Evolutionary conservation across 495 filamentous ascomycete species (phyloP), one percentile per base, ranked within the genome.

Genomic region (Hypoxylon rickii): DNA sequence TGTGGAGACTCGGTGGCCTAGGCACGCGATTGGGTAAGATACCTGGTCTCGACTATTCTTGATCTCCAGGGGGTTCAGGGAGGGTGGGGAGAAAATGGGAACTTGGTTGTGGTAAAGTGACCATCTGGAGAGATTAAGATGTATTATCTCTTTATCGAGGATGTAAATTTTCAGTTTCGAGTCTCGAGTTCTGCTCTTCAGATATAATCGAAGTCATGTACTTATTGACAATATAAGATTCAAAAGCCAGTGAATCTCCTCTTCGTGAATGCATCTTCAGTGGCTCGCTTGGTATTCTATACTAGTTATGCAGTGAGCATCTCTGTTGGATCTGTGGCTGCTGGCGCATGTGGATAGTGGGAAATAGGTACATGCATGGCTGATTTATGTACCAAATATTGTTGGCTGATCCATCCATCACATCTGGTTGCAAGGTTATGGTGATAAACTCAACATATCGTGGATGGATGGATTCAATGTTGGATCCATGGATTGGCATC

Each of bases 11-110:
- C 1, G 22, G 22, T 13, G 10, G 21, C 29, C 21, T 29, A 6
- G 42, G 15, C 22, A 39, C 33, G 15, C 15, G 21, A 56, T 62
- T 62, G 52, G 58, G 19, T 38, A 33, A 12, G 19, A 33, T 7
- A 13, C 31, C 24, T 54, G 43, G 44, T 21, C 44, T 54, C 43
- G 42, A 58, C 40, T 29, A 10, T 29, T 46, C 26, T 44, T 26
- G 24, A 53, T 43, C 42, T 48, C 37, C 12, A n/a, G 17, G 11
- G 36, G 42, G 11, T 48, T 44, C 38, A 42, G 12, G 41, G 19
- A 37, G 20, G 36, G 10, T 21, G 13, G 36, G 43, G 36, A 17
- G 41, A 55, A 57, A 57, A 31, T 29, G 36, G 44, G 45, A 20
- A 17, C 40, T 26, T 43, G 3, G 12, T 7, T 26, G 16, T 22